These are phyloP conservation scores for Rhinocladiella similis DNA, from an alignment of 2,329 filamentous ascomycete genomes.

Conservation along the genomic window DNA sequence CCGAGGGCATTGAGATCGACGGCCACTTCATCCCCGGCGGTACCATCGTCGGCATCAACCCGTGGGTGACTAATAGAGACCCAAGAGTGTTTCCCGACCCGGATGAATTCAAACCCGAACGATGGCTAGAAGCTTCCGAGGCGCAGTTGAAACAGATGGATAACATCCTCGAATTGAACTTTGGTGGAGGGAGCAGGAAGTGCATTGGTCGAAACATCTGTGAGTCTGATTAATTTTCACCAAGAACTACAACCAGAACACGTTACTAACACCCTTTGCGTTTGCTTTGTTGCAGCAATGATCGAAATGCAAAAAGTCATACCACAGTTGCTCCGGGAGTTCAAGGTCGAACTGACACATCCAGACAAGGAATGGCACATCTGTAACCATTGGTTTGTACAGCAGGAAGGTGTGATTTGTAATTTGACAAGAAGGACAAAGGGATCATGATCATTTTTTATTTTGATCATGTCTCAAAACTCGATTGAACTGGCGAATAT, in stretches of 20 bases:
- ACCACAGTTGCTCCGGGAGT: constrained; percentile 25
- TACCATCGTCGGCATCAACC: constrained; percentile 26
- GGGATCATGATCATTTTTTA: not conserved
- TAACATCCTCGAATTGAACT: constrained; percentile 38
- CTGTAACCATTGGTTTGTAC: constrained; percentile 27
- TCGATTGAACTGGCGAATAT: too few species aligned
- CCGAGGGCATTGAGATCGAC: constrained; percentile 19
- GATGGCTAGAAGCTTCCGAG: constrained; percentile 33
- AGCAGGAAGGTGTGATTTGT: constrained; percentile 25
- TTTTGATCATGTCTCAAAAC: too few species aligned
- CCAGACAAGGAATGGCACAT: constrained; percentile 27
- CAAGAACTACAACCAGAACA: too few species aligned
- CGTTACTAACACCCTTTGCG: not conserved
- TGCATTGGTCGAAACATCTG: constrained; percentile 31
- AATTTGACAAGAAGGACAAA: constrained; percentile 15
- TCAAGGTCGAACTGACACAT: constrained; percentile 21
- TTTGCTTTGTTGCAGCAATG: not conserved
- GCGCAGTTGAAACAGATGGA: constrained; percentile 35
- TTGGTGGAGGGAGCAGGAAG: constrained; percentile 54
- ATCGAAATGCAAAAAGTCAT: constrained; percentile 30
- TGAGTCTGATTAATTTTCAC: not conserved
- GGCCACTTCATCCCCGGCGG: constrained; percentile 23
- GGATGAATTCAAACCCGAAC: constrained; percentile 30
- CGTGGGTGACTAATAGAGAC: constrained; percentile 33
- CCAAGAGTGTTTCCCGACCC: constrained; percentile 22